Percentiles rank a stretch among this genome's conserved stretches.
phyloP scores from a whole-genome alignment of 352 stramenopile genomes.

The Pythium pyrilobum region DNA sequence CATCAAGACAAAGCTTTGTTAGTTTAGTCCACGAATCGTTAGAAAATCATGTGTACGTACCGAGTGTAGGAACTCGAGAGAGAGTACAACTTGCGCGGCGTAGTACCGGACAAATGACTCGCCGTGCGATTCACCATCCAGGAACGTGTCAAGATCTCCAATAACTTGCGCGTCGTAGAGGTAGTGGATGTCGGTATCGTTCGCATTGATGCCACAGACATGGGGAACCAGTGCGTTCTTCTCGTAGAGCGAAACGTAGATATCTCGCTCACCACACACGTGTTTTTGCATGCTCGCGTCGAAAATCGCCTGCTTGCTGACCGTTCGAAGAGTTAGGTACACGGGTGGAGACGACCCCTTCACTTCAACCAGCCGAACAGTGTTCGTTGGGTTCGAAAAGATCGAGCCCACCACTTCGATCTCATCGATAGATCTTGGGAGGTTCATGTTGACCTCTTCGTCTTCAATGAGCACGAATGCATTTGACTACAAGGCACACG shows the following conservation, averaged over 20 bases:
- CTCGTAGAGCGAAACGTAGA: slow-evolving; percentile 76
- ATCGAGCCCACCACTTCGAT: slow-evolving; percentile 70
- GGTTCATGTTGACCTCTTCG: slow-evolving; percentile 25
- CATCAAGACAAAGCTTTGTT: background rate
- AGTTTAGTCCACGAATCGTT: background rate
- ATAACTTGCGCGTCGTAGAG: slow-evolving; percentile 81
- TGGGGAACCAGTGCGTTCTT: slow-evolving; percentile 71
- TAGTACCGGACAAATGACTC: slow-evolving; percentile 85
- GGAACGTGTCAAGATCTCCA: slow-evolving; percentile 73
- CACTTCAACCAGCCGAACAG: slow-evolving; percentile 60
- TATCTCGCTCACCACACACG: slow-evolving; percentile 73
- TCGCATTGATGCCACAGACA: slow-evolving; percentile 63
- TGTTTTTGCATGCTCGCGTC: slow-evolving; percentile 83
- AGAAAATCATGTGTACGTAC: slow-evolving; percentile 20
- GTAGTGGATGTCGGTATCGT: slow-evolving; percentile 80
- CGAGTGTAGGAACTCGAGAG: slow-evolving; percentile 77
- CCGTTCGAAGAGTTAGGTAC: slow-evolving; percentile 71
- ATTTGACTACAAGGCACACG: slow-evolving; percentile 24
- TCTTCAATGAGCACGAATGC: slow-evolving; percentile 59
- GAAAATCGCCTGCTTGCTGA: slow-evolving; percentile 77
- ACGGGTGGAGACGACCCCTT: slow-evolving; percentile 44
- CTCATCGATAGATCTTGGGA: slow-evolving; percentile 51
- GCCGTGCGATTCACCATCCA: slow-evolving; percentile 55
- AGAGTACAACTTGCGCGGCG: slow-evolving; percentile 76
- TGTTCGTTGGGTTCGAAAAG: slow-evolving; percentile 72